Conservation (phyloP, 208 protist genomes). For the Acanthamoeba triangularis region DNA sequence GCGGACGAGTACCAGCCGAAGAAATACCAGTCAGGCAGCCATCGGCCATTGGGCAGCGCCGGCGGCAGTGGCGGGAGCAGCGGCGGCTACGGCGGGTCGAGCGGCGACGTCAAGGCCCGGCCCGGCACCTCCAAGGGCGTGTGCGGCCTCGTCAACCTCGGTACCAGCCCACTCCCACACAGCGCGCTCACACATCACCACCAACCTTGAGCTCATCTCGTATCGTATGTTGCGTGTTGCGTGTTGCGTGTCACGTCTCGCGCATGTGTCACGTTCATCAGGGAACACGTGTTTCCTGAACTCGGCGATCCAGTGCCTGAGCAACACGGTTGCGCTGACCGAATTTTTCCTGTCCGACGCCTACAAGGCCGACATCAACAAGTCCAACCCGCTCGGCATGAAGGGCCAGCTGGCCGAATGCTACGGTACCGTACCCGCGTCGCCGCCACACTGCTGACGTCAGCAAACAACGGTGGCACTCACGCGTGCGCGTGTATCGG, state of each 20-base stretch:
- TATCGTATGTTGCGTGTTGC: not conserved
- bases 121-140: constrained; percentile 19
- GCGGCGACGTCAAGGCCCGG: not conserved
- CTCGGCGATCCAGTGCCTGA: constrained; percentile 96
- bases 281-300: constrained; percentile 98
- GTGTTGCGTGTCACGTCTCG: not conserved
- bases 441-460: not conserved
- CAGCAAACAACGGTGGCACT: not conserved
- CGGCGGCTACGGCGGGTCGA: not conserved
- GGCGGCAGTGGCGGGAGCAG: not conserved
- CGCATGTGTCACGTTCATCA: not conserved
- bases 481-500: not conserved
- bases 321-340: constrained; percentile 88
- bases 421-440: not conserved
- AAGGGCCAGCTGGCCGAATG: constrained; percentile 83
- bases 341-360: constrained; percentile 94
- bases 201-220: not conserved
- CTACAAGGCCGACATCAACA: constrained; percentile 90
- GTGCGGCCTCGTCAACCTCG: constrained; percentile 61
- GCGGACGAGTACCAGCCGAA: not conserved
- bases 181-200: not conserved
- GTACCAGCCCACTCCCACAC: not conserved
- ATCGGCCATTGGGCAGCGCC: not conserved
- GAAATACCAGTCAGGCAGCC: not conserved
- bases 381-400: constrained; percentile 82